Evolutionary conservation across 208 protist genomes (phyloP).

Genomic region (Trypanosoma cruzi): DNA sequence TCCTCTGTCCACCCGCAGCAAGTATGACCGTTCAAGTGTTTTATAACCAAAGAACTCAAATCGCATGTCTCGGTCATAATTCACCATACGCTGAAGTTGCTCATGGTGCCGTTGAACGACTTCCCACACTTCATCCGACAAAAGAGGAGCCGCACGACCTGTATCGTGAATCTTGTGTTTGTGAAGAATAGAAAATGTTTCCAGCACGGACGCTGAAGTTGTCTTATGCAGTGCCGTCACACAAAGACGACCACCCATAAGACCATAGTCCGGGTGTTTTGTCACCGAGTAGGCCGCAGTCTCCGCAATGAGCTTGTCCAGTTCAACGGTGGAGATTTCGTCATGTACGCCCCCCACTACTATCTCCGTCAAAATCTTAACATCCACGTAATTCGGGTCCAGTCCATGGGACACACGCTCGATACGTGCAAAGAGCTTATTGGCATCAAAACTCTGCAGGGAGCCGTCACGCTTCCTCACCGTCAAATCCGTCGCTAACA

Average conservation of each 20-base stretch:
- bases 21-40: slow-evolving; percentile 99
- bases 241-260: slow-evolving; percentile 97
- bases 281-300: slow-evolving; percentile 96
- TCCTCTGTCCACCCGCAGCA: slow-evolving; percentile 93
- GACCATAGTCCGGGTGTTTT: slow-evolving; percentile 98
- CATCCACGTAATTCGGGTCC: slow-evolving; percentile 58
- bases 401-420: slow-evolving; percentile 47
- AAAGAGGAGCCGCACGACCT: slow-evolving; percentile 79
- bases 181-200: slow-evolving; percentile 92
- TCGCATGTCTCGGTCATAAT: slow-evolving; percentile 95
- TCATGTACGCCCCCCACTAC: slow-evolving; percentile 88
- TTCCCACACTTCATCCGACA: slow-evolving; percentile 94
- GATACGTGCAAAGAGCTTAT: slow-evolving; percentile 62
- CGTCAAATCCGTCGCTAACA: neutral
- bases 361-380: slow-evolving; percentile 85
- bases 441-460: slow-evolving; percentile 49
- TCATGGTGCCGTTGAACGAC: slow-evolving; percentile 84
- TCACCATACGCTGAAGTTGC: slow-evolving; percentile 90
- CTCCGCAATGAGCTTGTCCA: slow-evolving; percentile 97
- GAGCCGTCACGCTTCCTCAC: slow-evolving; percentile 78
- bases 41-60: slow-evolving; percentile 99
- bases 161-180: slow-evolving; percentile 91
- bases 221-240: slow-evolving; percentile 98
- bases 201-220: slow-evolving; percentile 88
- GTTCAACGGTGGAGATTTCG: slow-evolving; percentile 86